A percentile compares a stretch with the other conserved stretches of the same genome.
phyloP scores from a whole-genome alignment of 495 filamentous ascomycete species.

The Staphylotrichum longicolle region DNA sequence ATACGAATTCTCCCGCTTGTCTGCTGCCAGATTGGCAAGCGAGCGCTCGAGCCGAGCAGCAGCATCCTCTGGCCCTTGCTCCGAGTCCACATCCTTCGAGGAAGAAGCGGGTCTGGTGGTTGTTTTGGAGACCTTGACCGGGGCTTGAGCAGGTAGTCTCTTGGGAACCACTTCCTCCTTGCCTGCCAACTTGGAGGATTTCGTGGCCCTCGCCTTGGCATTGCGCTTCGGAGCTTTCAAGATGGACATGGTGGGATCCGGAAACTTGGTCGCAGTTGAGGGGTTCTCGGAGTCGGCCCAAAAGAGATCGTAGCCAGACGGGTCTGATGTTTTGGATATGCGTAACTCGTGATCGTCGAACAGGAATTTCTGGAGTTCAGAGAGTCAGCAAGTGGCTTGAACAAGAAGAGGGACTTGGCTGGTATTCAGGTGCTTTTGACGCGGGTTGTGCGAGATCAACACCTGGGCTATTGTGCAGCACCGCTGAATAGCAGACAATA shows the following conservation, averaged over 20 bases:
- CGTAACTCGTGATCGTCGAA: slow-evolving; percentile 40
- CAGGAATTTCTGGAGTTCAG: slow-evolving; percentile 37
- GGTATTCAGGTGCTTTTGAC: background rate
- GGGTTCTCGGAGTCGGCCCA: slow-evolving; percentile 35
- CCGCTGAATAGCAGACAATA: slow-evolving; percentile 22
- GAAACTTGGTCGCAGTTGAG: slow-evolving; percentile 35
- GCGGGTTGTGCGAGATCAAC: slow-evolving; percentile 14
- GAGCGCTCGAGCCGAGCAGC: slow-evolving; percentile 41
- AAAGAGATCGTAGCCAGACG: slow-evolving; percentile 46
- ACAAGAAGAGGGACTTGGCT: background rate
- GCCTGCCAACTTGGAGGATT: slow-evolving; percentile 20
- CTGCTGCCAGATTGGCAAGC: slow-evolving; percentile 36
- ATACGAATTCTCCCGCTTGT: slow-evolving; percentile 55
- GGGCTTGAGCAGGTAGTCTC: background rate
- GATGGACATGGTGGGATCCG: slow-evolving; percentile 48
- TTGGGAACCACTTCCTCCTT: slow-evolving; percentile 10
- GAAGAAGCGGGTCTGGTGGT: background rate
- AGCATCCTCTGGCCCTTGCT: slow-evolving; percentile 32
- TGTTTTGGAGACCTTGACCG: slow-evolving; percentile 12
- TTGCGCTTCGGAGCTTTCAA: slow-evolving; percentile 44
- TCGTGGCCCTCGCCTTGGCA: slow-evolving; percentile 24
- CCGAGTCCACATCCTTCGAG: slow-evolving; percentile 15
- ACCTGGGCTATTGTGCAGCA: slow-evolving; percentile 19
- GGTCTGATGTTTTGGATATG: slow-evolving; percentile 35
- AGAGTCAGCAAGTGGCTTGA: slow-evolving; percentile 16